phyloP scores from a whole-genome alignment of 2,329 filamentous ascomycete genomes.

The Arthrinium phaeospermum region DNA sequence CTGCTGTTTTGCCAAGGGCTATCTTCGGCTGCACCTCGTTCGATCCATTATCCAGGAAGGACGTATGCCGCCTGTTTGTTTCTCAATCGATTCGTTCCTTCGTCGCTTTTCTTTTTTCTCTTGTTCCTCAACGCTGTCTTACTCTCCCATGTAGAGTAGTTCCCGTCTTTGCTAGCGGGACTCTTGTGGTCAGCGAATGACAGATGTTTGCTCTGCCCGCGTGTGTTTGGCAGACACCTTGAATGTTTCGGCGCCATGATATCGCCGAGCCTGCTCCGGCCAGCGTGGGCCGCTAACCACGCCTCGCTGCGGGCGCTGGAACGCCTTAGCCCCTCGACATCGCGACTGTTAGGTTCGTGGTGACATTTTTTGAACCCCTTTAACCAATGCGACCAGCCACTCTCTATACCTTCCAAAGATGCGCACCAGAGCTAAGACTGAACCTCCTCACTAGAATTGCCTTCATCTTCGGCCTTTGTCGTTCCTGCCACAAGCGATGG shows the following conservation, averaged over 20 bases:
- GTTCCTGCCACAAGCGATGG: slow-evolving; percentile 34
- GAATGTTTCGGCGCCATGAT: slow-evolving; percentile 35
- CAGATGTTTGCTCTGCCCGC: slow-evolving; percentile 16
- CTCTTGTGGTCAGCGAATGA: slow-evolving; percentile 20
- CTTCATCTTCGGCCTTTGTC: slow-evolving; percentile 23
- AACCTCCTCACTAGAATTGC: neutral
- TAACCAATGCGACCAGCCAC: slow-evolving; percentile 6
- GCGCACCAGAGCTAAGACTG: neutral
- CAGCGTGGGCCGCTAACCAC: slow-evolving; percentile 37
- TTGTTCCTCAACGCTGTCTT: neutral
- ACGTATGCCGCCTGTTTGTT: neutral
- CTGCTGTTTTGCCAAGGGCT: neutral
- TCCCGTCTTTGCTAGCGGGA: neutral
- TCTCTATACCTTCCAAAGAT: too few relatives aligned
- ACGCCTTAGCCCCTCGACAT: slow-evolving; percentile 31
- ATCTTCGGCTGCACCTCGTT: neutral
- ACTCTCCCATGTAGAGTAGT: neutral
- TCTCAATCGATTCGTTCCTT: neutral
- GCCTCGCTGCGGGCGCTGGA: slow-evolving; percentile 34
- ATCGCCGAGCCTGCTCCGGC: slow-evolving; percentile 35
- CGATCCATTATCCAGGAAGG: neutral
- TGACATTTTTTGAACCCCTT: neutral
- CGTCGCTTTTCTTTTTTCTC: neutral
- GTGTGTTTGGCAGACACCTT: slow-evolving; percentile 29
- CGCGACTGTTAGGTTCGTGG: slow-evolving; percentile 39